A percentile compares a stretch with the other conserved stretches of the same genome.
These are phyloP conservation scores for Candida gigantensis DNA, from an alignment of 1,139 yeast genomes.

Conservation along the genomic window DNA sequence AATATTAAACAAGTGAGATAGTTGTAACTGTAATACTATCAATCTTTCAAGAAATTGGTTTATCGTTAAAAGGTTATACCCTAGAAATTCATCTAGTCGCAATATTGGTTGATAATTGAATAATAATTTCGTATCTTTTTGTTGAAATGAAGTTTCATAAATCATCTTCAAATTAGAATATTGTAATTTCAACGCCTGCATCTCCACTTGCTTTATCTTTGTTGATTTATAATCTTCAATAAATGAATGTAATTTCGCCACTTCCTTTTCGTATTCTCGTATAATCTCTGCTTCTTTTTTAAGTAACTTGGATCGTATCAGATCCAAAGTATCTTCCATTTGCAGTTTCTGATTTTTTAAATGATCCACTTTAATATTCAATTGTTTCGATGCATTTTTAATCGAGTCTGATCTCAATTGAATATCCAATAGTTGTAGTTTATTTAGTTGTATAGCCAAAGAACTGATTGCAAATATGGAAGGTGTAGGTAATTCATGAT, in stretches of 20 bases:
- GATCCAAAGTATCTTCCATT: slow-evolving; percentile 8
- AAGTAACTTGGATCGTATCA: slow-evolving; percentile 9
- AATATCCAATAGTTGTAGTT: slow-evolving; percentile 33
- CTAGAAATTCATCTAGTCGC: slow-evolving; percentile 29
- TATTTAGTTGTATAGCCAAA: slow-evolving; percentile 45
- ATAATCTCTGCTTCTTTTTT: slow-evolving; percentile 15
- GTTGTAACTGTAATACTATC: slow-evolving; percentile 33
- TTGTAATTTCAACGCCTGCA: slow-evolving; percentile 31
- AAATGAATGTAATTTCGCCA: slow-evolving; percentile 15
- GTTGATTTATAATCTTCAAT: slow-evolving; percentile 21
- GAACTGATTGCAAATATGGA: slow-evolving; percentile 33
- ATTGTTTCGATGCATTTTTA: slow-evolving; percentile 19
- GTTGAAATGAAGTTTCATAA: slow-evolving; percentile 25
- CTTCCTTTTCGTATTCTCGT: slow-evolving; percentile 11
- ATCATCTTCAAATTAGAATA: slow-evolving; percentile 26
- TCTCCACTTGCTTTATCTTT: slow-evolving; percentile 29
- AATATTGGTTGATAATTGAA: slow-evolving; percentile 33
- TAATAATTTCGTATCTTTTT: slow-evolving; percentile 14
- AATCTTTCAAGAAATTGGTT: slow-evolving; percentile 45
- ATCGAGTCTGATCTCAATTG: slow-evolving; percentile 26
- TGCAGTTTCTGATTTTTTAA: slow-evolving; percentile 15
- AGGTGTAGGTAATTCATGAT: slow-evolving; percentile 23
- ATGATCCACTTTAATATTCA: slow-evolving; percentile 19
- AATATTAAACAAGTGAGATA: slow-evolving; percentile 27
- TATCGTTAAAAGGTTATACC: slow-evolving; percentile 29